These are phyloP conservation scores for Dendrobium chrysotoxum DNA, from an alignment of 106 monocot species.

Conservation along the genomic window DNA sequence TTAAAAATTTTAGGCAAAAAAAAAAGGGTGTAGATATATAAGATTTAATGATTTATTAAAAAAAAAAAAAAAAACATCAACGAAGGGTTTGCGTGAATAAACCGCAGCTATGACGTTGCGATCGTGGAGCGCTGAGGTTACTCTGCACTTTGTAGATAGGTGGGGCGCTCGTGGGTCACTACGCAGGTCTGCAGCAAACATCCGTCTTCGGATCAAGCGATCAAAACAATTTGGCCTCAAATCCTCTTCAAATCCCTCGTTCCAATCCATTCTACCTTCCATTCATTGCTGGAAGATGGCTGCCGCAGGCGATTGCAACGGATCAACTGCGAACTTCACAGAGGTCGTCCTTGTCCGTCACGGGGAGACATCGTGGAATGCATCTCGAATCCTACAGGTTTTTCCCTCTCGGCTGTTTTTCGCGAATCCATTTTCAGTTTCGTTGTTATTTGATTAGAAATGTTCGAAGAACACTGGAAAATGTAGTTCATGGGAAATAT, in stretches of 20 bases:
- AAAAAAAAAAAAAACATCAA: too few species aligned
- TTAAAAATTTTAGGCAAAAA: too few species aligned
- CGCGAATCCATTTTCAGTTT: neutral
- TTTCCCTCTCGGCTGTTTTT: neutral
- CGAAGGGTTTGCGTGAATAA: too few species aligned
- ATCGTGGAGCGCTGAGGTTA: too few species aligned
- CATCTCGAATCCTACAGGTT: conserved; percentile 73
- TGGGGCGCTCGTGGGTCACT: too few species aligned
- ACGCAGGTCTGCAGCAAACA: neutral
- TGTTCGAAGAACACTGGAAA: neutral
- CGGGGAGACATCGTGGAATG: conserved; percentile 86
- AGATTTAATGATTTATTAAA: too few species aligned
- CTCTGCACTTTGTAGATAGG: too few species aligned
- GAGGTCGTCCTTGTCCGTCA: conserved; percentile 81
- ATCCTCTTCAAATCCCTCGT: neutral
- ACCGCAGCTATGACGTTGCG: too few species aligned
- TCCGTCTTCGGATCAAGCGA: neutral
- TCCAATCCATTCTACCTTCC: neutral
- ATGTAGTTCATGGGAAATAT: neutral
- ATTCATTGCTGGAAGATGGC: conserved; percentile 1
- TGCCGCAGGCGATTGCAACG: neutral
- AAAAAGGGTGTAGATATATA: too few species aligned
- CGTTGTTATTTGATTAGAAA: neutral
- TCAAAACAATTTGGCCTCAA: neutral
- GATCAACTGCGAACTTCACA: conserved; percentile 22